Conservation (phyloP, 305 asterid genomes). For the Fraxinus ornus region DNA sequence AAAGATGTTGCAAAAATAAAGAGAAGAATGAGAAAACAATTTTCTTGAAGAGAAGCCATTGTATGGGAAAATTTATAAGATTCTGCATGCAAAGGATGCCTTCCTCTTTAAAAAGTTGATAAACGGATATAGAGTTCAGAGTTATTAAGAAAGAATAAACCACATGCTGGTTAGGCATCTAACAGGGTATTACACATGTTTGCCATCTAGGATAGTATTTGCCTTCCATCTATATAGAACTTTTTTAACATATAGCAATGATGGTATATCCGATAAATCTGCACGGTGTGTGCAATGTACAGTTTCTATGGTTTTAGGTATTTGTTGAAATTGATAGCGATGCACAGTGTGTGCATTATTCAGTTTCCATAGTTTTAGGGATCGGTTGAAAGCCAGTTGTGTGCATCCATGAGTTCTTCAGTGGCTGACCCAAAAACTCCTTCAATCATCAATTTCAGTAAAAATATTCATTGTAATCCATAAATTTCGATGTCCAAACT, state of each 20-base stretch:
- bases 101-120: not conserved
- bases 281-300: not conserved
- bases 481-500: not conserved
- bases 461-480: not conserved
- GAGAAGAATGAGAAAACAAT: not conserved
- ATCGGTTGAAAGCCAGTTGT: not conserved
- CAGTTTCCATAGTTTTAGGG: not conserved
- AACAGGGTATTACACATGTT: not conserved
- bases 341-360: not conserved
- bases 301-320: too few species aligned
- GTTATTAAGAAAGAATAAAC: not conserved
- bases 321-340: not conserved
- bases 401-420: not conserved
- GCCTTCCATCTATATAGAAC: not conserved
- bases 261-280: not conserved
- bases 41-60: slow-evolving; percentile 9
- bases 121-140: not conserved
- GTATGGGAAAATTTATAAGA: not conserved
- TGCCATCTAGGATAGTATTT: not conserved
- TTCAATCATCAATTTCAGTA: not conserved
- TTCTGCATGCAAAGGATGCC: not conserved
- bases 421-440: not conserved
- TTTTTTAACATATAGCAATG: not conserved
- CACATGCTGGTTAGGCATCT: not conserved
- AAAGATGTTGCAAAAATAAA: slow-evolving; percentile 4